Base-by-base conservation (phyloP, 208 protist genomes). In the Herpetomonas samuelpessoai region DNA sequence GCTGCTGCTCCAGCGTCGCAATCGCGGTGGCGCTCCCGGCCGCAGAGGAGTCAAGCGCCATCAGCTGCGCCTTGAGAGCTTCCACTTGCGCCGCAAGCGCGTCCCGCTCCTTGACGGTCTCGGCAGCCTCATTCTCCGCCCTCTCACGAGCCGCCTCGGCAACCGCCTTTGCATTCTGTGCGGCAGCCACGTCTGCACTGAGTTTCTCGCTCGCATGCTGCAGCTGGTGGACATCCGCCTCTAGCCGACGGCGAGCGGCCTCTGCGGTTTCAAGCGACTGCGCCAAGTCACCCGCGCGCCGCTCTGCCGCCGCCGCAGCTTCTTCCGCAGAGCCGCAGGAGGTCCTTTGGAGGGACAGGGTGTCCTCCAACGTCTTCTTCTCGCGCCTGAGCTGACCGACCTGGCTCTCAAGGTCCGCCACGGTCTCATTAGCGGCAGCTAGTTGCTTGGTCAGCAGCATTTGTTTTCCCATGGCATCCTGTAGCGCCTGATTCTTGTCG, bases 391-490 rank as follows among this genome's bases (percentile, higher is more conserved):
- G 12, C 10, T 55, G 47, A 19, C 27, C 46, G 0, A 27, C 9
- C 9, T 14, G 35, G 35, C 6, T 6, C 35, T 67, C 30, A 24
- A 54, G 51, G 26, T 6, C 24, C 1, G n/a, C 12, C 4, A 16
- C 46, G 12, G 14, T 41, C 51, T 39, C 45, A 18, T 54, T 18
- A 16, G 49, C 19, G 21, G 39, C 30, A 3, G 58, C 46, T 29
- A 63, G 3, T 12, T 53, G 19, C 39, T 50, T 50, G 2, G 35
- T 45, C 41, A 50, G 59, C 9, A 56, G 61, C 16, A 57, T 56
- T 41, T 57, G 49, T 14, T 41, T 53, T 22, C 46, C 59, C 56
- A 50, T 62, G 47, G 53, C 65, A 14, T 49, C 52, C 24, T 56
- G 12, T 0, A 65, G 31, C 6, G 60, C 61, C 48, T 65, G 31